Evolutionary conservation across 1,139 yeast genomes (phyloP), one percentile per base, ranked within the genome.

Genomic region (Hansenula anomala): DNA sequence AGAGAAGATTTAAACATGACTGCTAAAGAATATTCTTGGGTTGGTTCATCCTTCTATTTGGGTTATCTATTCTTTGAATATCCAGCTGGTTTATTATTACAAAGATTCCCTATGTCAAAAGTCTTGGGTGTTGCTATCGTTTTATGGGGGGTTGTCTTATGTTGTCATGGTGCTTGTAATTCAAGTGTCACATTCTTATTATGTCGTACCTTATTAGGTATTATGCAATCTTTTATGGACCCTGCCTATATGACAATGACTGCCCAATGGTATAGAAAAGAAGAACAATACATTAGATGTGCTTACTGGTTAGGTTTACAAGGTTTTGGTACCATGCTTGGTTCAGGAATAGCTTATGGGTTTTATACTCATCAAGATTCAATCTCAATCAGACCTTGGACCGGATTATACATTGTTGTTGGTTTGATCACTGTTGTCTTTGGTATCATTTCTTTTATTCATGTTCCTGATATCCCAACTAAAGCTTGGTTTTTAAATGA

Each of bases 161-260:
- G 66, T 25, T 55, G 66, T 16, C 77, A 71, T 45, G 64, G 75
- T 4, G 63, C 66, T 1, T 63, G 69, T 15, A 37, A 46, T 25
- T 52, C 60, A 12, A 57, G 57, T 18, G 63, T 67, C 6, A 65
- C 71, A 0, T 65, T 75, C 34, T 54, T 73, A 34, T 55, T 65
- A 5, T 56, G 69, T 35, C 58, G 80, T 47, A 63, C 69, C 0
- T 41, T 74, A 13, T 54, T 74, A 22, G 80, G 80, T 4, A 57
- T 69, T 47, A 61, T 71, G 14, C 79, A 75, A 51, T 57, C 69
- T 35, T 60, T 66, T 36, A 61, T 71, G 6, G 69, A 78, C 6
- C 81, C 81, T 4, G 72, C 76, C 1, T 70, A 72, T 49, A 71
- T 77, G 30, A 61, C 73, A 33, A 60, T 78, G 38, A 74, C 80